A percentile compares a stretch with the other conserved stretches of the same genome.
phyloP scores from a whole-genome alignment of 345 rosid genomes.

The Limnanthes douglasii region DNA sequence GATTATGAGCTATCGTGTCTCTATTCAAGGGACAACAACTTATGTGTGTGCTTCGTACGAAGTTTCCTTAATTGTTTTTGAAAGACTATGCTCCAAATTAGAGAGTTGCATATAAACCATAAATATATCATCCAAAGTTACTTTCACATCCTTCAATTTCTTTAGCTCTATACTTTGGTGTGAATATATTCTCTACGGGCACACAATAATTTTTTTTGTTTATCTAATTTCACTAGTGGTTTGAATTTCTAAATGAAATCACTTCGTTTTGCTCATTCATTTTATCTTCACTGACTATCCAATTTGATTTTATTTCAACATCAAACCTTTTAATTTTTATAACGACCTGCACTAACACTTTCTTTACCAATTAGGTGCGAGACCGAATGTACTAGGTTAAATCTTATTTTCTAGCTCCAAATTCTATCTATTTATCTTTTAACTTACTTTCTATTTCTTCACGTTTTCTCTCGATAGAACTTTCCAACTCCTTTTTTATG shows the following conservation, averaged over 20 bases:
- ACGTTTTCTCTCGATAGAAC: slow-evolving; percentile 50
- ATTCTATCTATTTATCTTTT: slow-evolving; percentile 59
- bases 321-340: slow-evolving; percentile 70
- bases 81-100: slow-evolving; percentile 40
- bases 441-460: slow-evolving; percentile 68
- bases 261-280: slow-evolving; percentile 65
- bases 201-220: slow-evolving; percentile 64
- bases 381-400: slow-evolving; percentile 42
- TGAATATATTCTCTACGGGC: slow-evolving; percentile 62
- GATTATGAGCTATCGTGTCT: no score
- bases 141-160: slow-evolving; percentile 68
- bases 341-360: slow-evolving; percentile 57
- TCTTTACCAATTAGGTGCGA: slow-evolving; percentile 44
- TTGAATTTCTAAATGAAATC: slow-evolving; percentile 65
- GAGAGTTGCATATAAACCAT: slow-evolving; percentile 56
- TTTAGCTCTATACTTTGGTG: slow-evolving; percentile 47
- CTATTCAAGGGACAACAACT: slow-evolving; percentile 10
- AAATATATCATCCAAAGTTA: slow-evolving; percentile 50
- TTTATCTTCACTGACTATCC: slow-evolving; percentile 71
- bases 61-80: slow-evolving; percentile 28
- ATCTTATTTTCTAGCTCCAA: slow-evolving; percentile 62
- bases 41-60: slow-evolving; percentile 19
- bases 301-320: slow-evolving; percentile 56
- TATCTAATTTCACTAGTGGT: slow-evolving; percentile 56
- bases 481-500: slow-evolving; percentile 73